Evolutionary conservation across 768 basidiomycete species (phyloP).

Genomic region (Tremella fuciformis): DNA sequence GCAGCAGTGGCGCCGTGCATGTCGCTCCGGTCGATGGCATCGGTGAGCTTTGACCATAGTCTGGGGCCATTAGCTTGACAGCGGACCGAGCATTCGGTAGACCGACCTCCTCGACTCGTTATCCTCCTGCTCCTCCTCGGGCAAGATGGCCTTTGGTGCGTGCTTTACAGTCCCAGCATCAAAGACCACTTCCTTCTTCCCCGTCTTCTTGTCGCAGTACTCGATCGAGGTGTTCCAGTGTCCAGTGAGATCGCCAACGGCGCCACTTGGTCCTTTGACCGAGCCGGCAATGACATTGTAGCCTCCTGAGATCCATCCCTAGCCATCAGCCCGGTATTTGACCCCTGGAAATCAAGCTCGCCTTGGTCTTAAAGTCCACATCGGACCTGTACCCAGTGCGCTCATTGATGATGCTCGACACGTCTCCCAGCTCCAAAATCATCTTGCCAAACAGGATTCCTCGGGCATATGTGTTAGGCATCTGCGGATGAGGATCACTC

Average conservation of each 20-base stretch:
- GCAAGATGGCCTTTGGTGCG: constrained; percentile 76
- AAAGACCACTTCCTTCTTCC: constrained; percentile 73
- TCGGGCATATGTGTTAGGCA: constrained; percentile 91
- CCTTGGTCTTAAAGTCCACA: constrained; percentile 97
- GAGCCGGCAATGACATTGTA: constrained; percentile 87
- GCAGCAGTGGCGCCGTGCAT: constrained; percentile 92
- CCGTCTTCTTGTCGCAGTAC: constrained; percentile 66
- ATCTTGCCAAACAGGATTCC: constrained; percentile 62
- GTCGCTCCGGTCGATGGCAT: constrained; percentile 78
- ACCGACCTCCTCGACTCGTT: constrained; percentile 82
- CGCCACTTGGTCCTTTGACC: constrained; percentile 63
- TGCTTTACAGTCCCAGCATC: constrained; percentile 74
- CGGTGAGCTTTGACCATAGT: constrained; percentile 78
- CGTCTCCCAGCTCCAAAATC: constrained; percentile 92
- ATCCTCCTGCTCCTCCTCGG: constrained; percentile 80
- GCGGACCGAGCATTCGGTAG: neutral
- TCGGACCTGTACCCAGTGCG: constrained; percentile 71
- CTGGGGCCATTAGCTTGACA: constrained; percentile 50
- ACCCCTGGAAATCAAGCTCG: constrained; percentile 46
- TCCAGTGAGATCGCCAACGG: constrained; percentile 81
- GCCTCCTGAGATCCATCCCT: constrained; percentile 96
- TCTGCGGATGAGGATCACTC: constrained; percentile 58
- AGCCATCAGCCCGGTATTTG: constrained; percentile 7
- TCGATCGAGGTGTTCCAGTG: constrained; percentile 91
- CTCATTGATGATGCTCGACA: constrained; percentile 78